These are phyloP conservation scores for Mycena sp. DNA, from an alignment of 1,284 basidiomycete genomes.

Conservation along the genomic window DNA sequence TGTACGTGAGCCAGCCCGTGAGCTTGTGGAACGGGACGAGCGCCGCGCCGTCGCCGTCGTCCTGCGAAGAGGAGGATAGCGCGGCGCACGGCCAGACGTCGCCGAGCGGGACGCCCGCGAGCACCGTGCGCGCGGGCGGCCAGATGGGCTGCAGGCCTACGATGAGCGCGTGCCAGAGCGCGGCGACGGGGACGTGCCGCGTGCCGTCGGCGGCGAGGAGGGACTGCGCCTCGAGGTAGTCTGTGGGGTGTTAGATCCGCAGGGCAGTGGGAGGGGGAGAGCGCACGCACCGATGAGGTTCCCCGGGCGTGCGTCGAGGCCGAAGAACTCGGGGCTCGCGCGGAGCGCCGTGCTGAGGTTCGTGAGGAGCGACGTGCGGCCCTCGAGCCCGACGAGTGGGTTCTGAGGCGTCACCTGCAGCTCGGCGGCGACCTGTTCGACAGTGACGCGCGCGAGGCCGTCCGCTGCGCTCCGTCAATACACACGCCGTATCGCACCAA, in stretches of 20 bases:
- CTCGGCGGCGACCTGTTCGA: constrained; percentile 68
- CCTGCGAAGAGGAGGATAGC: no score
- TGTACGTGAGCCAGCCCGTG: constrained; percentile 93
- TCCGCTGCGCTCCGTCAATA: constrained; percentile 58
- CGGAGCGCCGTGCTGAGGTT: constrained; percentile 79
- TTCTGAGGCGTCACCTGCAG: constrained; percentile 87
- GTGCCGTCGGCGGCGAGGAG: constrained; percentile 44
- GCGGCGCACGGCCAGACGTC: constrained; percentile 90
- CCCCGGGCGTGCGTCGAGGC: constrained; percentile 78
- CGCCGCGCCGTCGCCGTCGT: constrained; percentile 68
- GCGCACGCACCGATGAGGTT: constrained; percentile 76
- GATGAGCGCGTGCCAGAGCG: constrained; percentile 87
- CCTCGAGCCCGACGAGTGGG: constrained; percentile 92
- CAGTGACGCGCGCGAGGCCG: constrained; percentile 74
- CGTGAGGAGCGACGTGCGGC: constrained; percentile 80
- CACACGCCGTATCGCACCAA: no score
- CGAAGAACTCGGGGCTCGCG: constrained; percentile 73
- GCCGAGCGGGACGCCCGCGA: constrained; percentile 78
- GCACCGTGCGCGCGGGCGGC: constrained; percentile 80
- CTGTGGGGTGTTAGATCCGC: no score
- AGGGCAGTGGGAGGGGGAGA: no score
- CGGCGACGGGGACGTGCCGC: constrained; percentile 66
- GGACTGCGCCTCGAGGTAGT: constrained; percentile 74
- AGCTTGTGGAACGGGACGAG: constrained; percentile 97
- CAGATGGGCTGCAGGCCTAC: constrained; percentile 89